These are phyloP conservation scores for Phallus indusiatus DNA, from an alignment of 768 basidiomycete species.

Conservation along the genomic window DNA sequence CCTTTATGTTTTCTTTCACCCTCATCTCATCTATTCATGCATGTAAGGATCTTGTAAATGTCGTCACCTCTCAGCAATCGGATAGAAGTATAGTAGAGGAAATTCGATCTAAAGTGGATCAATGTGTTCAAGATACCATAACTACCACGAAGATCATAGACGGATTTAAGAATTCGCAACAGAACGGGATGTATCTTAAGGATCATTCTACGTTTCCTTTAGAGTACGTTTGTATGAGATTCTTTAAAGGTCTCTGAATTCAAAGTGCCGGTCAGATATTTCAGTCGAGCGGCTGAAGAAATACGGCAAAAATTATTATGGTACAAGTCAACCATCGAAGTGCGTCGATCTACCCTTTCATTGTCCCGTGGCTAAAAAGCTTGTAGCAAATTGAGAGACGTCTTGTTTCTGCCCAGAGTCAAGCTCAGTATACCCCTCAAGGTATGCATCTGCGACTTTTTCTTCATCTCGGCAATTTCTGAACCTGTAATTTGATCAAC, in stretches of 20 bases:
- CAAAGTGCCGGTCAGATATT: constrained; percentile 41
- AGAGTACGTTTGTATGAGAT: constrained; percentile 36
- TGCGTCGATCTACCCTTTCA: constrained; percentile 19
- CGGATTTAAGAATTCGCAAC: constrained; percentile 67
- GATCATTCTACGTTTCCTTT: constrained; percentile 75
- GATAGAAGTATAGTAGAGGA: constrained; percentile 61
- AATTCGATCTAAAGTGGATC: constrained; percentile 65
- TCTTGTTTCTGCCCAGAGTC: constrained; percentile 53
- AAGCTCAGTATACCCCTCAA: constrained; percentile 65
- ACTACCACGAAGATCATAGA: constrained; percentile 68
- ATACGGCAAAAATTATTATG: constrained; percentile 65
- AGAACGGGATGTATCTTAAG: constrained; percentile 59
- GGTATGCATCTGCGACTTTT: constrained; percentile 29
- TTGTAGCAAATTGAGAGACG: constrained; percentile 76
- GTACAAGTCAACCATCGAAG: constrained; percentile 78
- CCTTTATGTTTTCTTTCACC: not conserved
- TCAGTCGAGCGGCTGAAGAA: constrained; percentile 59
- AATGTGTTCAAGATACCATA: constrained; percentile 74
- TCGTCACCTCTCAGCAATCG: constrained; percentile 51
- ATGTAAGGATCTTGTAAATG: constrained; percentile 53
- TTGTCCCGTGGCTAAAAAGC: not conserved
- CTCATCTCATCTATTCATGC: not conserved
- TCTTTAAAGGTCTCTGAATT: not conserved
- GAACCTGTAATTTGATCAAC: not conserved
- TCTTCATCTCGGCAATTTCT: not conserved